Evolutionary conservation across 768 basidiomycete genomes (phyloP).

Genomic region (Tubosaeta sp.): DNA sequence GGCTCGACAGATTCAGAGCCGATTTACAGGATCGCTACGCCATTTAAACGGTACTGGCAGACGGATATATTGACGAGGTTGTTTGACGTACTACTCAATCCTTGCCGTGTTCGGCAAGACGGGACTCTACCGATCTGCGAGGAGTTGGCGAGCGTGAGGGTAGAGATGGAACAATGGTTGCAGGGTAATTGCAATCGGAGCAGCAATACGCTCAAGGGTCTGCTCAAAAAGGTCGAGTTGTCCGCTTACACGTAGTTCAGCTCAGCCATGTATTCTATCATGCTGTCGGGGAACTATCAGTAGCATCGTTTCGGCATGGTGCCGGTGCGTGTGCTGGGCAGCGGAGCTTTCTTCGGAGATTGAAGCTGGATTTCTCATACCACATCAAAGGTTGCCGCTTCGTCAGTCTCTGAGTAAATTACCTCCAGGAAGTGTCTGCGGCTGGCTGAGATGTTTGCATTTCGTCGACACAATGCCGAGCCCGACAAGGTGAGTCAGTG

Average conservation of each 20-base stretch:
- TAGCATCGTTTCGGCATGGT: background rate
- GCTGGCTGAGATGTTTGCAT: background rate
- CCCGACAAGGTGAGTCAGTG: background rate
- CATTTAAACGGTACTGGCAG: conserved; percentile 97
- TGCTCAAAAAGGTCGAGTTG: conserved; percentile 79
- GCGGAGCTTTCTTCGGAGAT: background rate
- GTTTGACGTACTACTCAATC: conserved; percentile 87
- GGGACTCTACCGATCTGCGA: conserved; percentile 67
- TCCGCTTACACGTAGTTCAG: conserved; percentile 34
- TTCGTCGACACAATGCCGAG: background rate
- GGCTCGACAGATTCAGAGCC: conserved; percentile 29
- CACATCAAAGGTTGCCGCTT: background rate
- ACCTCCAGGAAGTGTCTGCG: background rate
- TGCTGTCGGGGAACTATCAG: no score
- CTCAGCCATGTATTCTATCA: background rate
- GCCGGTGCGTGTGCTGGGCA: background rate
- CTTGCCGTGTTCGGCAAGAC: conserved; percentile 52
- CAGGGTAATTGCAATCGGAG: conserved; percentile 82
- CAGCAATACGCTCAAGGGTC: conserved; percentile 72
- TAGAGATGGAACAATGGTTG: conserved; percentile 87
- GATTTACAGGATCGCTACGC: conserved; percentile 63
- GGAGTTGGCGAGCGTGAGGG: conserved; percentile 59
- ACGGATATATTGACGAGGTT: conserved; percentile 76
- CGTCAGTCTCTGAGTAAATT: background rate
- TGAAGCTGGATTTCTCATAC: background rate